These are phyloP conservation scores for Mucor velutinosus DNA, from an alignment of 371 early-diverging fungal species.

Conservation along the genomic window DNA sequence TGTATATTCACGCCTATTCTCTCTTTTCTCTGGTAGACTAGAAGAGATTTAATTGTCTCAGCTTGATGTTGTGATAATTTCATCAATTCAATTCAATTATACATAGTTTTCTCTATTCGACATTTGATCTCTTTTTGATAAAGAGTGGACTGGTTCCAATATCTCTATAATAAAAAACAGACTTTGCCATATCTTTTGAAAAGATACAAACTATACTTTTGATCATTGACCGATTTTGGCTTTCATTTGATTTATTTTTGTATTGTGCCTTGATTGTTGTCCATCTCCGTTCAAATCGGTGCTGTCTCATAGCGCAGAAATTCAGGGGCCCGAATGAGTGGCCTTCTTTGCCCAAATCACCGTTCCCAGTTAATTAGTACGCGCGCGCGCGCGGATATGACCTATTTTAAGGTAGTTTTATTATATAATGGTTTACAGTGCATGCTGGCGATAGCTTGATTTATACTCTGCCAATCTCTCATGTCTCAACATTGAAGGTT, in stretches of 20 bases:
- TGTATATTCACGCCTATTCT: neutral
- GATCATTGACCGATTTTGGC: neutral
- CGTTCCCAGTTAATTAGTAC: no score
- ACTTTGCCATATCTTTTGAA: neutral
- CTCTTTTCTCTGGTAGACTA: constrained; percentile 15
- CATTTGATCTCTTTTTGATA: constrained; percentile 6
- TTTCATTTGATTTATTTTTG: neutral
- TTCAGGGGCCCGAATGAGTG: no score
- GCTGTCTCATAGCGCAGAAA: no score
- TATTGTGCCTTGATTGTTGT: neutral
- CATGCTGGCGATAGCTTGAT: no score
- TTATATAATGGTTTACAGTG: no score
- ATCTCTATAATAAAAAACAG: neutral
- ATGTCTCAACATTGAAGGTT: neutral
- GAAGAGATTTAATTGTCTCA: neutral
- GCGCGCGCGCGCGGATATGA: no score
- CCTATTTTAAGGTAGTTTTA: no score
- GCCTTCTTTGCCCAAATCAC: no score
- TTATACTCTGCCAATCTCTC: no score
- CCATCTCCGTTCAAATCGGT: neutral
- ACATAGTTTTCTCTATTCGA: neutral
- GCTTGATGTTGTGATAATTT: neutral
- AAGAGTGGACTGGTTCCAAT: constrained; percentile 4
- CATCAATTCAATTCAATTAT: neutral
- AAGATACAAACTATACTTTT: neutral